phyloP scores from a whole-genome alignment of 129 eudicot species.

The Helianthus annuus region DNA sequence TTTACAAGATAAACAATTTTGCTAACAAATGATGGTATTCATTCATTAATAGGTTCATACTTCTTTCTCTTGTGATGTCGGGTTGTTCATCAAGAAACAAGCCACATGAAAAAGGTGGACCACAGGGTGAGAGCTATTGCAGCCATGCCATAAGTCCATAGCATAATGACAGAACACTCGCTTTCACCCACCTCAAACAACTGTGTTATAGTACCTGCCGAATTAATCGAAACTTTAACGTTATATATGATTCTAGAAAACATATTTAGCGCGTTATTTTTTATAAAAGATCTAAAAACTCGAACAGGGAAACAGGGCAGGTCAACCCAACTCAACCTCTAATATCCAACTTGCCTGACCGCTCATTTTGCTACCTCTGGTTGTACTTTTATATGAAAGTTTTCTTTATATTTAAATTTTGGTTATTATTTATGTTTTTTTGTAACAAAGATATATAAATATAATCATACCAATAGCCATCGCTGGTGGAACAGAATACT shows the following conservation, averaged over 20 bases:
- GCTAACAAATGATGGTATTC: background rate
- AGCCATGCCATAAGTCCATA: slow-evolving; percentile 54
- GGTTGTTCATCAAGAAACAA: slow-evolving; percentile 28
- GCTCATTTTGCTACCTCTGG: background rate
- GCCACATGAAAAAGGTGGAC: slow-evolving; percentile 59
- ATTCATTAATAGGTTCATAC: background rate
- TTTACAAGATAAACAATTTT: background rate
- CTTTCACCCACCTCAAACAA: slow-evolving; percentile 55
- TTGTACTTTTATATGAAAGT: background rate
- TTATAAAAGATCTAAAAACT: background rate
- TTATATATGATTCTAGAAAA: background rate
- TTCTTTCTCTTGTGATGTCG: background rate
- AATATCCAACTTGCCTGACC: background rate
- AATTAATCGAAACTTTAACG: background rate
- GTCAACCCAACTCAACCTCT: background rate
- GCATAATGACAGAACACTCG: slow-evolving; percentile 63
- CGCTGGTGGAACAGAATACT: slow-evolving; percentile 71
- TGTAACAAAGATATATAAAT: background rate
- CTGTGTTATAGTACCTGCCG: slow-evolving; percentile 68
- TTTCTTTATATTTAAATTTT: background rate
- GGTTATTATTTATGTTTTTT: no score
- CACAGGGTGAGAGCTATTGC: slow-evolving; percentile 49
- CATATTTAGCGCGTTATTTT: background rate
- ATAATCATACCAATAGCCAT: slow-evolving; percentile 58
- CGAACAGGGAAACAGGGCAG: background rate